Conservation (phyloP, 169 alveolate genomes). For the Besnoitia besnoiti region DNA sequence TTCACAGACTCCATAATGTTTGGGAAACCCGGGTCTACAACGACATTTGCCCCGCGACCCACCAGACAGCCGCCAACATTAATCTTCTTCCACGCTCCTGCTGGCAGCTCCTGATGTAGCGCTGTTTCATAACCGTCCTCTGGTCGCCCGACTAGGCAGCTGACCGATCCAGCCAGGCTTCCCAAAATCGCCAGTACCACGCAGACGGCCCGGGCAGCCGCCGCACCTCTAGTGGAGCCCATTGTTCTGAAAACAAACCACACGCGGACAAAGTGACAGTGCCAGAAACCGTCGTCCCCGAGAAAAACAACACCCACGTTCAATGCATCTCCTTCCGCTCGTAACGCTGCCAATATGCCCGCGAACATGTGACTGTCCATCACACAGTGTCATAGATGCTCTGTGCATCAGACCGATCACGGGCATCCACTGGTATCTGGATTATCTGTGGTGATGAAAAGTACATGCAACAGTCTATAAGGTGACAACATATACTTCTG, state of each 20-base stretch:
- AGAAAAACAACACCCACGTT: too few relatives aligned
- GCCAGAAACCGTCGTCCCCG: neutral
- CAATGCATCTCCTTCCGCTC: too few relatives aligned
- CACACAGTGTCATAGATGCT: too few relatives aligned
- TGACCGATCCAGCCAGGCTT: neutral
- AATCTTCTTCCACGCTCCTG: constrained; percentile 18
- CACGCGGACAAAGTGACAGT: neutral
- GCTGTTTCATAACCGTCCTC: neutral
- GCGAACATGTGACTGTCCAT: too few relatives aligned
- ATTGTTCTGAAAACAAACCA: neutral
- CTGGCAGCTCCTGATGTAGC: neutral
- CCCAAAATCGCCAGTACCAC: neutral
- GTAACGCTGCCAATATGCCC: too few relatives aligned
- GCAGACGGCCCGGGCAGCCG: neutral
- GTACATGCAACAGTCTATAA: too few relatives aligned
- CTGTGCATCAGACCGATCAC: too few relatives aligned
- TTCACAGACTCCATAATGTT: neutral
- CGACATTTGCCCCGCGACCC: neutral
- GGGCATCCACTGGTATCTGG: too few relatives aligned
- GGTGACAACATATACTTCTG: too few relatives aligned
- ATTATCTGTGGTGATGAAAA: too few relatives aligned
- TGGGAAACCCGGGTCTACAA: constrained; percentile 12
- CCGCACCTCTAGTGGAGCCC: neutral
- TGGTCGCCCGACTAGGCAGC: neutral
- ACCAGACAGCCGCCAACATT: constrained; percentile 2